A percentile compares a stretch with the other conserved stretches of the same genome.
Conservation (phyloP, 805 yeast species). For the Candida easanensis region DNA sequence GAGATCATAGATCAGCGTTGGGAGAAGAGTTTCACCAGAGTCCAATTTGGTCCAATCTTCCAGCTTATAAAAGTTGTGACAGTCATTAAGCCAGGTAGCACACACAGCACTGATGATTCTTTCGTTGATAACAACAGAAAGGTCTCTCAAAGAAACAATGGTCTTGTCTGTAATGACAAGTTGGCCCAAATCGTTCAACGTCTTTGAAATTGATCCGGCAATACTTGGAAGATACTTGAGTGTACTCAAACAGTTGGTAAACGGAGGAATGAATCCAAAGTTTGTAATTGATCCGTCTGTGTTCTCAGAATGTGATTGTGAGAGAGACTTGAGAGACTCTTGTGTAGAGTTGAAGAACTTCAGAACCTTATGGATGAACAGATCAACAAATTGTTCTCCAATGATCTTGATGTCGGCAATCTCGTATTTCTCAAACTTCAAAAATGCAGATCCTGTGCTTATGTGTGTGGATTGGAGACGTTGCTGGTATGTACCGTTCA, state of each 20-base stretch:
- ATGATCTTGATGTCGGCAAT: slow-evolving; percentile 36
- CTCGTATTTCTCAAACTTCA: slow-evolving; percentile 43
- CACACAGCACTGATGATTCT: slow-evolving; percentile 47
- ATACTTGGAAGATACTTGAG: slow-evolving; percentile 49
- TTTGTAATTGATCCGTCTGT: slow-evolving; percentile 30
- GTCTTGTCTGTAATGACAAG: slow-evolving; percentile 39
- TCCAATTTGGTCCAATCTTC: slow-evolving; percentile 38
- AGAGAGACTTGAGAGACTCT: slow-evolving; percentile 16
- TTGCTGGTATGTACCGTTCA: slow-evolving; percentile 46
- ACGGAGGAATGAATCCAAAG: slow-evolving; percentile 62
- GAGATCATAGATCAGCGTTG: slow-evolving; percentile 32
- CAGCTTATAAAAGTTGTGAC: slow-evolving; percentile 36
- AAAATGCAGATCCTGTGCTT: slow-evolving; percentile 33
- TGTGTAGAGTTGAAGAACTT: slow-evolving; percentile 34
- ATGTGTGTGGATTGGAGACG: slow-evolving; percentile 23
- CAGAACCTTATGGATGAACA: slow-evolving; percentile 30
- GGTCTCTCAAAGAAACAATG: slow-evolving; percentile 35
- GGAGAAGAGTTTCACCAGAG: slow-evolving; percentile 36
- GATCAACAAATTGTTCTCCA: slow-evolving; percentile 37
- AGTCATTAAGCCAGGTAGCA: slow-evolving; percentile 50
- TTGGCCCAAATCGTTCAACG: slow-evolving; percentile 42
- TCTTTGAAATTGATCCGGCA: slow-evolving; percentile 39
- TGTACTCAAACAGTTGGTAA: slow-evolving; percentile 60
- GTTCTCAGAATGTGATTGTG: slow-evolving; percentile 9
- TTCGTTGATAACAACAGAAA: slow-evolving; percentile 37